A percentile compares a stretch with the other conserved stretches of the same genome.
Conservation (phyloP, 305 asterid genomes). For the Fraxinus latifolia region DNA sequence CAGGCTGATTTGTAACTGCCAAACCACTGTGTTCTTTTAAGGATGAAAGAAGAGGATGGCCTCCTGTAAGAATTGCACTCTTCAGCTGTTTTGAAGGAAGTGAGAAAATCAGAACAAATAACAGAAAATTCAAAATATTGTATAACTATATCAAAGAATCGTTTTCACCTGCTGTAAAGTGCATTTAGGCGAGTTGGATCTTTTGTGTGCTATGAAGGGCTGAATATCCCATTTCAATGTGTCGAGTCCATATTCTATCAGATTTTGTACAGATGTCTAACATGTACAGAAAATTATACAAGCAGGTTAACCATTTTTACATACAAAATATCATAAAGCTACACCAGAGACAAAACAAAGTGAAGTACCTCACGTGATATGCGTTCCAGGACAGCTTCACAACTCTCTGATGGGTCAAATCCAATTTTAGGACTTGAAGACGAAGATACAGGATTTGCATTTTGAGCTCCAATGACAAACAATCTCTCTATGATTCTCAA, state of each 20-base stretch:
- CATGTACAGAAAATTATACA: conserved; percentile 19
- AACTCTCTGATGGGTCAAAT: conserved; percentile 42
- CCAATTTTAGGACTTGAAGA: conserved; percentile 28
- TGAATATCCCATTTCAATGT: conserved; percentile 62
- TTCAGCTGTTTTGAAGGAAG: conserved; percentile 53
- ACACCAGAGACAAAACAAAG: conserved; percentile 8
- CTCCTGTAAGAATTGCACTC: conserved; percentile 53
- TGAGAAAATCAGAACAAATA: conserved; percentile 23
- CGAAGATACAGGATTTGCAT: conserved; percentile 27
- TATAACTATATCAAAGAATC: conserved; percentile 11
- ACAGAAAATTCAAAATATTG: neutral
- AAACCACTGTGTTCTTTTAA: conserved; percentile 62
- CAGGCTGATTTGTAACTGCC: conserved; percentile 30
- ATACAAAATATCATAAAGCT: neutral
- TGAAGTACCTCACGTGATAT: conserved; percentile 40
- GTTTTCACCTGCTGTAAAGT: conserved; percentile 51
- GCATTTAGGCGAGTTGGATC: conserved; percentile 37
- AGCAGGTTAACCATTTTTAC: neutral
- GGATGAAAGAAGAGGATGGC: conserved; percentile 42
- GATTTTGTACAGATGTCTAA: conserved; percentile 40
- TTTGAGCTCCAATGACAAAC: conserved; percentile 21
- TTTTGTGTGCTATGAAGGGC: conserved; percentile 58
- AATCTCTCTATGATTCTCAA: conserved; percentile 50
- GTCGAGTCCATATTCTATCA: conserved; percentile 38
- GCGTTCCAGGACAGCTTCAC: conserved; percentile 46